Conservation (phyloP, 495 filamentous ascomycete genomes). For the Collariella sp. region DNA sequence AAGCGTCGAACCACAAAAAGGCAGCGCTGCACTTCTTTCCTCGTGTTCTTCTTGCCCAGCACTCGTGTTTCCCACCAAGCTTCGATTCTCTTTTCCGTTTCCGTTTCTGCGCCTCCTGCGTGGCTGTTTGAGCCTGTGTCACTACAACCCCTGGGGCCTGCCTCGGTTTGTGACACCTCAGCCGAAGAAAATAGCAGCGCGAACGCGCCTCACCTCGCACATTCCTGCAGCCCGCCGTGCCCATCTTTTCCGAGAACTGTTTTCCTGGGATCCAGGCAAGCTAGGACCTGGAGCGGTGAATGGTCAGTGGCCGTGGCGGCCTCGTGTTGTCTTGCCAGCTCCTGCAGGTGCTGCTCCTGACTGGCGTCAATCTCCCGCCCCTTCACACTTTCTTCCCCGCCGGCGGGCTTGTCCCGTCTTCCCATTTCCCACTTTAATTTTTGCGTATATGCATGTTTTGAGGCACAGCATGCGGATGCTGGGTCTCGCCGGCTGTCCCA, state of each 20-base stretch:
- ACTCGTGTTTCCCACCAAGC: background rate
- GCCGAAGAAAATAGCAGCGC: slow-evolving; percentile 1
- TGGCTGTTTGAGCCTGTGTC: background rate
- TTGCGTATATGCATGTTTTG: background rate
- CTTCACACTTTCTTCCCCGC: background rate
- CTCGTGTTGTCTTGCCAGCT: slow-evolving; percentile 16
- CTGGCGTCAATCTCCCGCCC: slow-evolving; percentile 8
- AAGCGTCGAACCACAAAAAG: too few relatives aligned
- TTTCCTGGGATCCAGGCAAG: background rate
- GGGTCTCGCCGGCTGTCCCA: background rate
- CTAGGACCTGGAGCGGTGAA: slow-evolving; percentile 5
- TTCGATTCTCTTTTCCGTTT: background rate
- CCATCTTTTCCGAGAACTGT: slow-evolving; percentile 9
- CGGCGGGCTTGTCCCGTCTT: background rate
- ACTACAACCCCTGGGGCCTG: background rate
- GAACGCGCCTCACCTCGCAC: slow-evolving; percentile 1
- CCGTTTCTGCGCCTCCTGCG: background rate
- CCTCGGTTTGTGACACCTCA: slow-evolving; percentile 3
- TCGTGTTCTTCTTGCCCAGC: background rate
- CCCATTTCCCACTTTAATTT: background rate
- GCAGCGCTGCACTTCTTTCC: too few relatives aligned
- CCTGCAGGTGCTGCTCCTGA: slow-evolving; percentile 14
- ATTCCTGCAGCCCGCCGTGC: slow-evolving; percentile 14
- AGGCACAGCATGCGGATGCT: background rate
- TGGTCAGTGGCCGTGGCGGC: background rate